Evolutionary conservation across 1,284 basidiomycete genomes (phyloP).

Genomic region (Agroathelia rolfsii): DNA sequence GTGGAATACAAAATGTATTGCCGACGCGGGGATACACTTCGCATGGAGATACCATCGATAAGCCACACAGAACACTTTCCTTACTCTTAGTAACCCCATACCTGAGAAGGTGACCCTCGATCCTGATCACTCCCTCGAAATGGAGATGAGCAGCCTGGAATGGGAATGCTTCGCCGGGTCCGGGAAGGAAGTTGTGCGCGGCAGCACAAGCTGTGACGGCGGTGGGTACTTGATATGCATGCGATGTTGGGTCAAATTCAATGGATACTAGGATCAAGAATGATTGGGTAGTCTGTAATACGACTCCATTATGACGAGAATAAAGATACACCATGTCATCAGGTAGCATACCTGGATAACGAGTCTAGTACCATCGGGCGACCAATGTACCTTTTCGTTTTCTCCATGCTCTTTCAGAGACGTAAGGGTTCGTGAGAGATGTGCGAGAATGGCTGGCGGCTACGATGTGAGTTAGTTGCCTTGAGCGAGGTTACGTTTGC

Average conservation of each 20-base stretch:
- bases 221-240: constrained; percentile 46
- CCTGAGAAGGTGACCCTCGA: constrained; percentile 69
- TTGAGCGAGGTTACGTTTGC: no score
- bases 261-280: constrained; percentile 72
- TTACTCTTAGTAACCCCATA: no score
- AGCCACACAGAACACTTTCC: no score
- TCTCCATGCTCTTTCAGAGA: constrained; percentile 77
- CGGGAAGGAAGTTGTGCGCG: constrained; percentile 60
- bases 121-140: constrained; percentile 75
- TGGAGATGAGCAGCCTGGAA: constrained; percentile 55
- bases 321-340: no score
- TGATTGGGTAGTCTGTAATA: constrained; percentile 63
- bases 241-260: constrained; percentile 44
- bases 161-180: constrained; percentile 68
- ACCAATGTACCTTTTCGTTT: constrained; percentile 71
- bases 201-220: constrained; percentile 42
- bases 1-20: constrained; percentile 66
- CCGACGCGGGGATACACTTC: constrained; percentile 63
- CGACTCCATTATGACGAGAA: no score
- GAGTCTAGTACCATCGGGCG: constrained; percentile 67
- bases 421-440: constrained; percentile 62
- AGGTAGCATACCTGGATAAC: constrained; percentile 58
- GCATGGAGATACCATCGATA: constrained; percentile 6
- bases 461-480: no score
- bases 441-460: constrained; percentile 73